Evolutionary conservation across 2,329 filamentous ascomycete species (phyloP).

Genomic region (Aspergillus caelatus): DNA sequence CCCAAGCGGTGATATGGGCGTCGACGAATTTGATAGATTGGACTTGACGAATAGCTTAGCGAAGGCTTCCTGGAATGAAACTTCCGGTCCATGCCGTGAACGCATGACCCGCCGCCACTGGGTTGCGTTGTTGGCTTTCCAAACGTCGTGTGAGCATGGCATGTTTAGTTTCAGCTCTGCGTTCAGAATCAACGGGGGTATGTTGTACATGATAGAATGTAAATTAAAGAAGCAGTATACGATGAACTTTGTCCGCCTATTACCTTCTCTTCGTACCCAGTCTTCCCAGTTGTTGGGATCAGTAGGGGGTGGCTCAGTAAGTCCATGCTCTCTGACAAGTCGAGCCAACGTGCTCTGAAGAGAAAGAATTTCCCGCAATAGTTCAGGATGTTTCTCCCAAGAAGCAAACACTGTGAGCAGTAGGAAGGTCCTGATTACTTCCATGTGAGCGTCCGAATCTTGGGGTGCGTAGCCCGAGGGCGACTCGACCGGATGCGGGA

Average conservation of each 20-base stretch:
- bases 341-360: slow-evolving; percentile 60
- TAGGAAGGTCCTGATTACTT: slow-evolving; percentile 54
- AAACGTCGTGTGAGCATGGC: slow-evolving; percentile 58
- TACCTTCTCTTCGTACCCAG: slow-evolving; percentile 58
- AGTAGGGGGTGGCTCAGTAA: slow-evolving; percentile 37
- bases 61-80: slow-evolving; percentile 50
- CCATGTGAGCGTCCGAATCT: slow-evolving; percentile 52
- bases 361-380: slow-evolving; percentile 59
- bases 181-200: slow-evolving; percentile 60
- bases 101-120: slow-evolving; percentile 52
- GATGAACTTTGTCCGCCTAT: slow-evolving; percentile 58
- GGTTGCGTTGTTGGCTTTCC: slow-evolving; percentile 55
- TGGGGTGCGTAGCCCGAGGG: slow-evolving; percentile 37
- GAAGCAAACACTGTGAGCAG: slow-evolving; percentile 62
- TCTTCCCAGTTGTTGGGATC: slow-evolving; percentile 55
- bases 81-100: slow-evolving; percentile 35
- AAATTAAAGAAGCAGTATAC: slow-evolving; percentile 63
- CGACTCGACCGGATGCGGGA: slow-evolving; percentile 34
- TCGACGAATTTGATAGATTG: slow-evolving; percentile 35
- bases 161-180: slow-evolving; percentile 58
- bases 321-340: slow-evolving; percentile 58
- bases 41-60: slow-evolving; percentile 47
- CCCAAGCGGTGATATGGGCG: slow-evolving; percentile 52
- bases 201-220: slow-evolving; percentile 64
- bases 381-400: slow-evolving; percentile 61